Conservation (phyloP, 2,329 filamentous ascomycete genomes). For the Apiospora aurea region DNA sequence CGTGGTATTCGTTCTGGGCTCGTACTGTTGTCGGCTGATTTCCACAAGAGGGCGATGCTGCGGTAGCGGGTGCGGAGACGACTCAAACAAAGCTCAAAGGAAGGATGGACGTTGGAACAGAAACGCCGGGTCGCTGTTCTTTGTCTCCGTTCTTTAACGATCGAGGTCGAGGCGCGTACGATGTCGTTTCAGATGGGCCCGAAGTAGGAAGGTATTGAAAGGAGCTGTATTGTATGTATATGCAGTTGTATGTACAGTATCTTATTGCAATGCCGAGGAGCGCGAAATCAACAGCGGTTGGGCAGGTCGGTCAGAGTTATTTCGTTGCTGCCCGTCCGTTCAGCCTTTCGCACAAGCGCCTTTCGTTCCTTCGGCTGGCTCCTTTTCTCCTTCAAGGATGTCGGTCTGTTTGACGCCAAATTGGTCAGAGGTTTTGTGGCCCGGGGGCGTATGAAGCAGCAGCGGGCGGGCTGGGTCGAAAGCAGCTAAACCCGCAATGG, state of each 20-base stretch:
- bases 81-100: background rate
- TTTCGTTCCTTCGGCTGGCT: background rate
- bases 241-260: background rate
- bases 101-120: conserved; percentile 23
- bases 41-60: conserved; percentile 6
- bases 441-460: conserved; percentile 19
- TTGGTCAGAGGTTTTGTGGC: conserved; percentile 24
- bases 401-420: conserved; percentile 23
- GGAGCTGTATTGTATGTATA: background rate
- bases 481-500: conserved; percentile 12
- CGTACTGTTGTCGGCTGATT: conserved; percentile 16
- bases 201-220: background rate
- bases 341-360: background rate
- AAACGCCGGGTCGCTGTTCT: conserved; percentile 25
- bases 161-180: background rate
- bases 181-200: background rate
- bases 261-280: background rate
- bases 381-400: conserved; percentile 20
- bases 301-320: background rate
- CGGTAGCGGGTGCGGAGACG: conserved; percentile 15
- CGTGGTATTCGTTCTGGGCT: conserved; percentile 27
- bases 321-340: background rate
- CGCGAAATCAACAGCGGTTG: background rate
- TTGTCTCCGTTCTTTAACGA: conserved; percentile 17
- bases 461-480: conserved; percentile 1